phyloP scores from a whole-genome alignment of 2,329 filamentous ascomycete species.

The Calonectria crousiana region DNA sequence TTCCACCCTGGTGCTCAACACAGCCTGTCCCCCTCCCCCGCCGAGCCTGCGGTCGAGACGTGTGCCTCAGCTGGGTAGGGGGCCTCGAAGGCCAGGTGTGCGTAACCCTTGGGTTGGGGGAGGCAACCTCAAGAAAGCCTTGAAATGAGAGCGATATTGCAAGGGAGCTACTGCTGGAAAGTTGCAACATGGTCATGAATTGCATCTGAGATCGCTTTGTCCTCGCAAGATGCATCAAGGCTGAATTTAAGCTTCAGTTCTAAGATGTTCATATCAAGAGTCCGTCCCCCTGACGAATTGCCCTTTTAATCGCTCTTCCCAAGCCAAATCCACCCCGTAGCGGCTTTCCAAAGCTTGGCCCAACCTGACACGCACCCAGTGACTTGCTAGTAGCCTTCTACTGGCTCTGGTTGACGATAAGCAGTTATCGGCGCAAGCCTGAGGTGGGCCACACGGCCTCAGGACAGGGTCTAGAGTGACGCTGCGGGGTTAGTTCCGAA shows the following conservation, averaged over 20 bases:
- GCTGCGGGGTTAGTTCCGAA: slow-evolving; percentile 28
- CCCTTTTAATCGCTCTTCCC: neutral
- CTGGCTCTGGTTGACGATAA: slow-evolving; percentile 21
- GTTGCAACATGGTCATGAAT: neutral
- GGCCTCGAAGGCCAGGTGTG: neutral
- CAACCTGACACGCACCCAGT: neutral
- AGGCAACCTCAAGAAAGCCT: neutral
- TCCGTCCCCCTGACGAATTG: neutral
- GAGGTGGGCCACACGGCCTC: neutral
- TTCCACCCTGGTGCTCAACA: slow-evolving; percentile 11
- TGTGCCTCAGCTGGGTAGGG: slow-evolving; percentile 18
- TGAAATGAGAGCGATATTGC: neutral
- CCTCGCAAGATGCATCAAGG: neutral
- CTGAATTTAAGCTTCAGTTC: neutral
- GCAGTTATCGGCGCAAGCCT: slow-evolving; percentile 9
- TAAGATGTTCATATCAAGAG: neutral
- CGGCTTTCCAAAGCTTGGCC: slow-evolving; percentile 18
- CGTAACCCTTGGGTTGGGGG: neutral
- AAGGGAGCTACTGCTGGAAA: neutral
- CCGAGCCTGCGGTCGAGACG: slow-evolving; percentile 4
- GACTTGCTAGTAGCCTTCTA: slow-evolving; percentile 9
- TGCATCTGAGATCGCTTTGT: neutral
- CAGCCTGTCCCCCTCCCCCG: slow-evolving; percentile 11
- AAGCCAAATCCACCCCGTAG: neutral
- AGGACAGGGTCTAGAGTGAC: slow-evolving; percentile 40